These are phyloP conservation scores for Colletotrichum musicola DNA, from an alignment of 2,329 filamentous ascomycete species.

Conservation along the genomic window DNA sequence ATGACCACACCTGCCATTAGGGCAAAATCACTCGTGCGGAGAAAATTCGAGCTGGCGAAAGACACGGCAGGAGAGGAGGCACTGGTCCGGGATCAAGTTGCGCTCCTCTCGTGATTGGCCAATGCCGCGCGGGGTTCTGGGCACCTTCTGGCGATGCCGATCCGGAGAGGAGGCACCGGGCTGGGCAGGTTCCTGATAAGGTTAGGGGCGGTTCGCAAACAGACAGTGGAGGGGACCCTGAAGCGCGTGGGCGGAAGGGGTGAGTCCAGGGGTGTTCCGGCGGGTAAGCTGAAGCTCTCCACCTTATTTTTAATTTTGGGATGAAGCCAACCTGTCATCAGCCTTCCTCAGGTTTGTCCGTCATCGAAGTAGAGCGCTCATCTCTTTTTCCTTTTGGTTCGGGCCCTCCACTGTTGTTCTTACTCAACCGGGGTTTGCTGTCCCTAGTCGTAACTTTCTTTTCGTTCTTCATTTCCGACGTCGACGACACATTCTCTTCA, in stretches of 20 bases:
- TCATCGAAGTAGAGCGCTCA: background rate
- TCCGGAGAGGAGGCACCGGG: constrained; percentile 34
- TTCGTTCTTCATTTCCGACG: no score
- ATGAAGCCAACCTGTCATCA: constrained; percentile 44
- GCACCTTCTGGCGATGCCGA: constrained; percentile 30
- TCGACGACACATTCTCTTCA: background rate
- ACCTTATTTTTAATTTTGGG: constrained; percentile 39
- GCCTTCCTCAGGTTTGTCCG: background rate
- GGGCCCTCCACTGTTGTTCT: background rate
- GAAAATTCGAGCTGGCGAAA: background rate
- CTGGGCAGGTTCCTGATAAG: constrained; percentile 38
- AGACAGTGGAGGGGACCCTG: constrained; percentile 36
- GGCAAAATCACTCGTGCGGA: no score
- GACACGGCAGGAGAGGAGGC: background rate
- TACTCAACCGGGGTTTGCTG: background rate
- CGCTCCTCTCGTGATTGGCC: constrained; percentile 38
- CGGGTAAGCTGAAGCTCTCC: constrained; percentile 38
- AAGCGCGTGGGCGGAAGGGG: constrained; percentile 28
- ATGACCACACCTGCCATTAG: no score
- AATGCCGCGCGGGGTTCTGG: constrained; percentile 32
- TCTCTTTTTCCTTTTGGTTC: background rate
- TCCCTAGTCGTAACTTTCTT: no score
- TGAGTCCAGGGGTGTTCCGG: constrained; percentile 17
- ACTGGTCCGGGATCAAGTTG: constrained; percentile 28
- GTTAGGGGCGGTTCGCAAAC: constrained; percentile 32